These are phyloP conservation scores for Malania oleifera DNA, from an alignment of 164 flowering plant genomes.

Conservation along the genomic window DNA sequence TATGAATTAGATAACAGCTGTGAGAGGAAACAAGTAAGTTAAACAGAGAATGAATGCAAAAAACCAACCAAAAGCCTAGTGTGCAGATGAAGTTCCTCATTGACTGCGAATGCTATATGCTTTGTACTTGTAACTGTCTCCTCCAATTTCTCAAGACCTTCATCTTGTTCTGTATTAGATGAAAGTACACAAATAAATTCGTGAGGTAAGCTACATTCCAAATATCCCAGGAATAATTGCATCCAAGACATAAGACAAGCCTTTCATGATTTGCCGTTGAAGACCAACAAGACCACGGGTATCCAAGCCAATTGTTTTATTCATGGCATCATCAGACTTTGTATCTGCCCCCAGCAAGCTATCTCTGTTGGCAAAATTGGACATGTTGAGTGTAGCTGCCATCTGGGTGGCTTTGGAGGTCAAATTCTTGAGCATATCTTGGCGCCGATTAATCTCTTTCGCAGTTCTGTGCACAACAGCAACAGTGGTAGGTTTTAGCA, in stretches of 20 bases:
- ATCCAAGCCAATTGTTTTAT: slow-evolving; percentile 62
- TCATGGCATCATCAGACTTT: slow-evolving; percentile 51
- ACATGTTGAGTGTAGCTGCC: slow-evolving; percentile 84
- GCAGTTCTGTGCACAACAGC: slow-evolving; percentile 49
- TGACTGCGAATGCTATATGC: slow-evolving; percentile 84
- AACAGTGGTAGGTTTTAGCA: too few species aligned
- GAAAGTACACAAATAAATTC: neutral
- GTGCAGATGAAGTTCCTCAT: slow-evolving; percentile 80
- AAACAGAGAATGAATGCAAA: neutral
- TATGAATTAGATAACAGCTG: too few species aligned
- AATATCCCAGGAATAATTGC: neutral
- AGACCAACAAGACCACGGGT: slow-evolving; percentile 77
- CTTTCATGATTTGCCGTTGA: slow-evolving; percentile 84
- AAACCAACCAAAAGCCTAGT: slow-evolving; percentile 70
- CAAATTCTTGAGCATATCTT: slow-evolving; percentile 73
- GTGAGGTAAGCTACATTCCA: too few species aligned
- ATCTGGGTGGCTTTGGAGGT: slow-evolving; percentile 72
- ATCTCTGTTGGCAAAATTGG: slow-evolving; percentile 74
- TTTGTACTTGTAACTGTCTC: slow-evolving; percentile 75
- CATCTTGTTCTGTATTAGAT: slow-evolving; percentile 75
- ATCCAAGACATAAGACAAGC: too few species aligned
- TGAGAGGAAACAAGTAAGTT: neutral
- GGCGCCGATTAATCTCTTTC: slow-evolving; percentile 85
- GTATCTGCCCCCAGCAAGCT: slow-evolving; percentile 78
- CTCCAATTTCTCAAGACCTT: slow-evolving; percentile 81